These are phyloP conservation scores for Ilyonectria mors-panacis DNA, from an alignment of 2,329 filamentous ascomycete genomes.

Conservation along the genomic window DNA sequence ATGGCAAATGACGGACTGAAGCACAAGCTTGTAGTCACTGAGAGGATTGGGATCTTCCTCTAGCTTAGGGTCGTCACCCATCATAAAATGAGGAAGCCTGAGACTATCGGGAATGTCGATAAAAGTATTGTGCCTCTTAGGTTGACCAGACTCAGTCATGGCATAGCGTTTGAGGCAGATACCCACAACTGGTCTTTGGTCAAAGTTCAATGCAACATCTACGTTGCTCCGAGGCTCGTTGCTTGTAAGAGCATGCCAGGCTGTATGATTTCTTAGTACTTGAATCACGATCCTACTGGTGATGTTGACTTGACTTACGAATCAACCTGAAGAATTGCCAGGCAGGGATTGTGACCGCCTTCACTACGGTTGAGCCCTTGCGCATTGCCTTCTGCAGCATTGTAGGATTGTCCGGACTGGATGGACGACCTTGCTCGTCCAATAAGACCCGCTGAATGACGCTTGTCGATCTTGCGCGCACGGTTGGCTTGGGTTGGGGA, in stretches of 20 bases:
- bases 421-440: conserved; percentile 64
- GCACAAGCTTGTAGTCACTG: conserved; percentile 90
- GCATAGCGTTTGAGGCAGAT: conserved; percentile 92
- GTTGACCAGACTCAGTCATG: conserved; percentile 77
- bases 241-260: conserved; percentile 82
- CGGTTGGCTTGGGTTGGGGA: conserved; percentile 50
- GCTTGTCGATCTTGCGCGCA: conserved; percentile 69
- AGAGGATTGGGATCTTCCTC: conserved; percentile 72
- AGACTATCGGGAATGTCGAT: conserved; percentile 89
- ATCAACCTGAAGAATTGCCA: conserved; percentile 98
- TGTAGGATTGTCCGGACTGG: conserved; percentile 58
- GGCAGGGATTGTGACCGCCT: conserved; percentile 94
- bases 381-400: conserved; percentile 60
- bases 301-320: conserved; percentile 73
- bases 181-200: conserved; percentile 86
- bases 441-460: conserved; percentile 74
- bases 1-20: conserved; percentile 95
- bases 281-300: not conserved
- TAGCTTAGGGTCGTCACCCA: conserved; percentile 79
- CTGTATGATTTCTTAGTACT: conserved; percentile 64
- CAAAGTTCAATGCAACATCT: conserved; percentile 91
- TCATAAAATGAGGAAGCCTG: conserved; percentile 90
- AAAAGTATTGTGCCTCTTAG: conserved; percentile 82
- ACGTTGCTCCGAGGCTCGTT: conserved; percentile 74
- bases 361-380: conserved; percentile 69